Base-by-base conservation (phyloP, 1,139 yeast genomes). In the Saccharomycopsis crataegensis region DNA sequence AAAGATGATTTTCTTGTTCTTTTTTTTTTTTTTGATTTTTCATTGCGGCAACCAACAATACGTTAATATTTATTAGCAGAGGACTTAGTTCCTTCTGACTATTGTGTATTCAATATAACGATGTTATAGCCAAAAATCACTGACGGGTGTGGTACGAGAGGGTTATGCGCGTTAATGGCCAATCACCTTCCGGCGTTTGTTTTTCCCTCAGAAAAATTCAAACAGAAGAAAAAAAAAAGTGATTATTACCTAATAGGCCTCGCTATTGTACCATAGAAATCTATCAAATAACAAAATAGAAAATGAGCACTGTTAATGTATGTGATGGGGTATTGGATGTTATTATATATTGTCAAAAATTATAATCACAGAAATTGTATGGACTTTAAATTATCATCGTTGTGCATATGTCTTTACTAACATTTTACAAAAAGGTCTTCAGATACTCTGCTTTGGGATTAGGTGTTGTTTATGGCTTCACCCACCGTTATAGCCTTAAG, bases 401-500 rank as follows among this genome's bases (percentile, higher is more conserved):
- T 22, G 28, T 44, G 16, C 11, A 17, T 17, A 37, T 11, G 31
- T 11, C 6, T 11, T 16, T 51, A 51, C 54, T 51, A 47, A 51
- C 54, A 34, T 32, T 33, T 53, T 38, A 65, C 73, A 84, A 22
- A 22, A 22, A 22, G 81, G 88, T 88, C 66, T 80, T 90, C 68
- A 89, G 98, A 83, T 93, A 94, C 83, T 77, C 96, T 63, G 86
- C 94, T 57, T 80, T 93, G 62, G 95, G 90, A 58, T 81, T 90
- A 63, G 99, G 99, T 72, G 75, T 91, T 60, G 78, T 81, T 59
- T 89, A 88, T 74, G 99, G 99, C 63, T 88, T 91, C 63, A 78
- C 79, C 71, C 96, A 89, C 77, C 86, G 94, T 74, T 75, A 79
- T 66, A 72, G 78, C 55, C 78, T 90, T 65, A 82, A 83, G 64